phyloP scores from a whole-genome alignment of 768 basidiomycete species.

The Rhodosporidiobolus odoratus region DNA sequence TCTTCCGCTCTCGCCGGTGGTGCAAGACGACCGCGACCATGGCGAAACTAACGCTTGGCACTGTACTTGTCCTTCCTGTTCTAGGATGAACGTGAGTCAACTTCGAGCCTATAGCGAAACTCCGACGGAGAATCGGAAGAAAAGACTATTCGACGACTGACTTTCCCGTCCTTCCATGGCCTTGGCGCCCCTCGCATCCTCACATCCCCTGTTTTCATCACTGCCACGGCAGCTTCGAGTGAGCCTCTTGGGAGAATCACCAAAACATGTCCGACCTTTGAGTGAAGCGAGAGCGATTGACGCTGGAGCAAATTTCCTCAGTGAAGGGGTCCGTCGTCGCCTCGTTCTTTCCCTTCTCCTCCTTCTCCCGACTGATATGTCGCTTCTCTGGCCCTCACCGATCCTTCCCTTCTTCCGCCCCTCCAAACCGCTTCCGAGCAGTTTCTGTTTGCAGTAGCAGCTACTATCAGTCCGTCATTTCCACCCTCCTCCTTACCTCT shows the following conservation, averaged over 20 bases:
- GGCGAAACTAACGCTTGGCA: background rate
- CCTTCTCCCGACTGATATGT: background rate
- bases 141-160: background rate
- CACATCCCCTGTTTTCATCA: background rate
- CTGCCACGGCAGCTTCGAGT: conserved; percentile 19
- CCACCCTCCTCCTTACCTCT: background rate
- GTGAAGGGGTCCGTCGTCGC: conserved; percentile 18
- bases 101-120: background rate
- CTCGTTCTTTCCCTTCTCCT: background rate
- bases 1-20: too few species aligned
- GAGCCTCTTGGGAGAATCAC: conserved; percentile 27
- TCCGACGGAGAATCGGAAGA: background rate
- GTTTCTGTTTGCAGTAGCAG: conserved; percentile 25
- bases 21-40: too few species aligned
- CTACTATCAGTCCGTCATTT: conserved; percentile 15
- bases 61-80: background rate
- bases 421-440: background rate
- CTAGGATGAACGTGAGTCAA: conserved; percentile 22
- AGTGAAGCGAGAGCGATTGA: conserved; percentile 35
- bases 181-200: background rate
- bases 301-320: conserved; percentile 34
- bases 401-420: background rate
- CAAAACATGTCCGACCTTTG: conserved; percentile 34
- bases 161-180: background rate
- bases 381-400: too few species aligned